These are phyloP conservation scores for Marvania coccoides DNA, from an alignment of 139 green algal species.

Conservation along the genomic window DNA sequence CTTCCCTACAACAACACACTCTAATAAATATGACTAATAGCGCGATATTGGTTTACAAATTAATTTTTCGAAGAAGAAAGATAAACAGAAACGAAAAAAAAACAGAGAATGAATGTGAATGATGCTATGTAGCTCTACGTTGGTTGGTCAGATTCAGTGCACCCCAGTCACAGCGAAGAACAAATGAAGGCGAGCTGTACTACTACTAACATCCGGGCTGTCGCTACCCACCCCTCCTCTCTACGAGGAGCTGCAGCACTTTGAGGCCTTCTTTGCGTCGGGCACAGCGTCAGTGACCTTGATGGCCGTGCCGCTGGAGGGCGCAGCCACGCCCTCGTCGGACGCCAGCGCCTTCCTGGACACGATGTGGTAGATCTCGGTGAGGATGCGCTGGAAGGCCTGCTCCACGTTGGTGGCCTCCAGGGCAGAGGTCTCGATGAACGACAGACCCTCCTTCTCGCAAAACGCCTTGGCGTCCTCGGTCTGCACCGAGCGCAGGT, in stretches of 20 bases:
- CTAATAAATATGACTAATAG: no score
- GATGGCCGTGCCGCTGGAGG: constrained; percentile 35
- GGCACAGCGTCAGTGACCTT: constrained; percentile 36
- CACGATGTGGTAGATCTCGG: constrained; percentile 97
- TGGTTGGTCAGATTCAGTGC: no score
- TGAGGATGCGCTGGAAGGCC: constrained; percentile 95
- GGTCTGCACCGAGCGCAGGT: constrained; percentile 85
- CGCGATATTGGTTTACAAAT: no score
- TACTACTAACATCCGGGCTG: no score
- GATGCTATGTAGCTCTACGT: no score
- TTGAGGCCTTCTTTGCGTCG: constrained; percentile 40
- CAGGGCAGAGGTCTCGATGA: constrained; percentile 98
- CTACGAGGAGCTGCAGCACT: constrained; percentile 33
- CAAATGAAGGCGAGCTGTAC: no score
- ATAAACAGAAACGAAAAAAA: no score
- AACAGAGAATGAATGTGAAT: no score
- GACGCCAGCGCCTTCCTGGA: constrained; percentile 77
- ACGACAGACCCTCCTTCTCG: constrained; percentile 87
- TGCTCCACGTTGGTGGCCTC: constrained; percentile 97
- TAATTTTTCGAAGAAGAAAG: no score
- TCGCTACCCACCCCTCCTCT: no score
- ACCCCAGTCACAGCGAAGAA: no score
- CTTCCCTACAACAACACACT: no score
- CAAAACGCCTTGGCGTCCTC: constrained; percentile 87
- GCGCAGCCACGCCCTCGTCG: constrained; percentile 26